Conservation (phyloP, 2,329 filamentous ascomycete species). For the Saccharata proteae region DNA sequence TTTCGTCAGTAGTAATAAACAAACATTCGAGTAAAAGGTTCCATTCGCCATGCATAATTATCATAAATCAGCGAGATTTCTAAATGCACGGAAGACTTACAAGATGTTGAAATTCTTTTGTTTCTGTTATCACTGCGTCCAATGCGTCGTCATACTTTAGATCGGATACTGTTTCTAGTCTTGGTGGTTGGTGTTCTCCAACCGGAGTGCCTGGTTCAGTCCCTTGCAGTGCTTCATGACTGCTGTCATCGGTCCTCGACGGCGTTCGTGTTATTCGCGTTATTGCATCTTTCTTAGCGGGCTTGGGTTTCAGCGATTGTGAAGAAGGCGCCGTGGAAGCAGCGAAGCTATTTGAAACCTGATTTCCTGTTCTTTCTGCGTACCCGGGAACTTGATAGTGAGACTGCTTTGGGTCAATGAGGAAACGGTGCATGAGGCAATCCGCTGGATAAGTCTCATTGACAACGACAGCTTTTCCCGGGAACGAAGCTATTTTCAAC, state of each 20-base stretch:
- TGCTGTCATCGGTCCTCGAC: conserved; percentile 22
- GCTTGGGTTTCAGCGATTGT: conserved; percentile 40
- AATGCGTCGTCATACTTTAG: conserved; percentile 1
- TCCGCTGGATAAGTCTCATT: conserved; percentile 33
- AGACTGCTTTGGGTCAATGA: conserved; percentile 41
- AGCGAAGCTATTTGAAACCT: not conserved
- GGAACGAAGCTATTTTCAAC: conserved; percentile 37
- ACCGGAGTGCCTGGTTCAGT: conserved; percentile 5
- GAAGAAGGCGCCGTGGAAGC: conserved; percentile 9
- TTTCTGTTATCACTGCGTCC: conserved; percentile 2
- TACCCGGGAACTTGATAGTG: conserved; percentile 49
- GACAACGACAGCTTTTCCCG: conserved; percentile 41
- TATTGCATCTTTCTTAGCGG: conserved; percentile 28
- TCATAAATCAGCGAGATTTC: not conserved
- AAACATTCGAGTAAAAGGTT: no score
- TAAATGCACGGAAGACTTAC: conserved; percentile 4
- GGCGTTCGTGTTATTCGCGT: conserved; percentile 28
- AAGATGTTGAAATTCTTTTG: not conserved
- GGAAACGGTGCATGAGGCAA: conserved; percentile 27
- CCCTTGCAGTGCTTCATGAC: conserved; percentile 9
- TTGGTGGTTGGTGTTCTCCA: conserved; percentile 1
- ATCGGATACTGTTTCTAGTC: not conserved
- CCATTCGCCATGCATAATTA: no score
- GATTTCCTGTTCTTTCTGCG: conserved; percentile 5
- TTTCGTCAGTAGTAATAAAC: not conserved